Base-by-base conservation (phyloP, 805 yeast species). In the Myxozyma mucilagina region DNA sequence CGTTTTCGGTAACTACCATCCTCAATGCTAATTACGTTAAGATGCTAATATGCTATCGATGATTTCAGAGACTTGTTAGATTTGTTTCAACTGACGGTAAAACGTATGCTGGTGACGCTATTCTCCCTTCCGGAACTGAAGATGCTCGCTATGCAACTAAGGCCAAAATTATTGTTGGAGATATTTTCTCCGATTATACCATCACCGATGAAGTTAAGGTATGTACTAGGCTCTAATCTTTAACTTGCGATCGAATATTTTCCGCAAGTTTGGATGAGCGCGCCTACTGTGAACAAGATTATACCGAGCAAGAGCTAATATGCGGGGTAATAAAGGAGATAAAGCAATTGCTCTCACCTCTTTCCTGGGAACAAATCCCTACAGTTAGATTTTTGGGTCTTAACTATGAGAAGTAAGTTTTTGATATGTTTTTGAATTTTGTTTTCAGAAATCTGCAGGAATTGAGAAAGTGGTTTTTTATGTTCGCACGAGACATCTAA, bases 351-450 rank as follows among this genome's bases (percentile, higher is more conserved):
- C 68, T 81, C 53, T 65, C 79, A 2, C 85, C 85, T 4, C 60
- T 81, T 36, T 71, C 74, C 4, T 66, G 65, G n/a, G 65, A 66
- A 3, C 77, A 76, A 49, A 71, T 79, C 1, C 72, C 71, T 5
- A 76, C 80, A 1, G 73, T 82, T 20, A 73, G 84, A 52, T 76
- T 79, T 68, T 74, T 83, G 38, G 86, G 86, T 0, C 74, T 83
- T 71, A 83, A 83, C 69, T 83, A 81, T 67, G 72, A 73, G 43
- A 78, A 79, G 68, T 77, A 74, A 56, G 78, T 39, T 13, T 38
- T 48, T 39, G 44, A 47, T 24, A 32, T 42, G n/a, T 56, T 10
- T n/a, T 48, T 31, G 36, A 5, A 13, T 3, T 11, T 5, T 13
- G n/a, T n/a, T 3, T 13, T 38, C 41, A 38, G 16, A 13, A 13